Evolutionary conservation across 495 filamentous ascomycete genomes (phyloP), one percentile per base, ranked within the genome.

Genomic region (Aspergillus cavernicola): DNA sequence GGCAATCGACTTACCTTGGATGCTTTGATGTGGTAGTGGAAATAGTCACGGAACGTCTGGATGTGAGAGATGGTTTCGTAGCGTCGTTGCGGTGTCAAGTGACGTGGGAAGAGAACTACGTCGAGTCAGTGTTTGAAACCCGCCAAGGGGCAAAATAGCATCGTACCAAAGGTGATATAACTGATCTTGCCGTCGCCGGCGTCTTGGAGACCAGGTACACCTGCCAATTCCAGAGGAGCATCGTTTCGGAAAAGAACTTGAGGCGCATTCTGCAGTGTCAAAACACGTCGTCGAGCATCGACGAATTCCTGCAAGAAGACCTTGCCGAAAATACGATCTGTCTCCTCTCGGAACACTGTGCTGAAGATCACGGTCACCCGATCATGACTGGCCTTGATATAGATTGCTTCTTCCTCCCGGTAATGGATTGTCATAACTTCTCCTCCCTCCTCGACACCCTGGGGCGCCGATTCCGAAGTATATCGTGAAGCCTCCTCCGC

Each of bases 21-120:
- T 23, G 93, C 93, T 73, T 99, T 99, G 76, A 99, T 99, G 72
- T 99, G 93, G 69, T 99, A 99, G 69, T 99, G 93, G 80, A 99
- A 99, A 69, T 99, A 97, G 63, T 97, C 95, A 53, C 93, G 88
- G 88, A 99, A 99, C 15, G 92, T 99, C 73, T 99, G 95, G 60
- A 99, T 96, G 64, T 99, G 93, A 32, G 90, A 96, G 61, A 99
- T 97, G 66, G 89, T 92, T 53, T 97, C 92, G 40, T 89, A 86
- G 71, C 93, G 85, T 62, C 89, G 82, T 70, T 96, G 90, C 3
- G 80, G 83, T 4, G 91, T 95, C 51, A 99, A 77, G 68, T 99
- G 93, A 53, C 93, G 83, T 22, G 93, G 93, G 78, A 97, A 99
- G 33, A 98, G 81, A 39, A 98, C 93, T 97, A 62, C 29, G 37